Evolutionary conservation across 2,329 filamentous ascomycete species (phyloP), one percentile per base, ranked within the genome.

Genomic region (Cordyceps pruinosa): DNA sequence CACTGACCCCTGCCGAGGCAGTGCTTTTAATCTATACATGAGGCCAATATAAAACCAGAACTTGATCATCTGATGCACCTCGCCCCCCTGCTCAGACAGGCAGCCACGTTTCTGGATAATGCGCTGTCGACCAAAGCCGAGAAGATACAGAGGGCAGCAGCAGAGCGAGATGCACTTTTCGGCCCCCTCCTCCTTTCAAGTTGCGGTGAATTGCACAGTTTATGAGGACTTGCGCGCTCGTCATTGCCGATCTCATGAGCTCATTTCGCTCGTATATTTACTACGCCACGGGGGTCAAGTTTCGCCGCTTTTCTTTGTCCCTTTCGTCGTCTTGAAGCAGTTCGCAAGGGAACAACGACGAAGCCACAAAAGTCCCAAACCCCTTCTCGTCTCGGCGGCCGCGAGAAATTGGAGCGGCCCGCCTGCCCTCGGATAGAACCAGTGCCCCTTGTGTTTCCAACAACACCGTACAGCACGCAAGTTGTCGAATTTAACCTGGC

Each of bases 31-130:
- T 52, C 2, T 46, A 46, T 45, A 45, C 42, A 45, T 39, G 51
- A 37, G 21, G 41, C 28, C 25, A 54, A 45, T 35, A 45, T 35
- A 53, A 35, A 52, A 37, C 51, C 19, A 23, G 30, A n/a, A 13
- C 41, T 45, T 45, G 41, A 54, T 54, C 51, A 54, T 54, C 51
- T 54, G 51, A 54, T 46, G 44, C 28, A n/a, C 26, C 9, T 10
- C 19, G 12, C 41, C 39, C 50, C 28, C 15, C 42, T n/a, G 15
- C 13, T 37, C 34, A 13, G 30, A 17, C 51, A 54, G 41, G 21
- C 37, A 41, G 37, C 51, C 51, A 54, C 51, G 51, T 54, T 54
- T 35, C 23, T n/a, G 41, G 46, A 46, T 45, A 21, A 41, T 8
- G 17, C 37, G 37, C 37, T 6, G 12, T 21, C 5, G n/a, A 21